A percentile compares a stretch with the other conserved stretches of the same genome.
Conservation (phyloP, 345 rosid species). For the Syzygium oleosum region DNA sequence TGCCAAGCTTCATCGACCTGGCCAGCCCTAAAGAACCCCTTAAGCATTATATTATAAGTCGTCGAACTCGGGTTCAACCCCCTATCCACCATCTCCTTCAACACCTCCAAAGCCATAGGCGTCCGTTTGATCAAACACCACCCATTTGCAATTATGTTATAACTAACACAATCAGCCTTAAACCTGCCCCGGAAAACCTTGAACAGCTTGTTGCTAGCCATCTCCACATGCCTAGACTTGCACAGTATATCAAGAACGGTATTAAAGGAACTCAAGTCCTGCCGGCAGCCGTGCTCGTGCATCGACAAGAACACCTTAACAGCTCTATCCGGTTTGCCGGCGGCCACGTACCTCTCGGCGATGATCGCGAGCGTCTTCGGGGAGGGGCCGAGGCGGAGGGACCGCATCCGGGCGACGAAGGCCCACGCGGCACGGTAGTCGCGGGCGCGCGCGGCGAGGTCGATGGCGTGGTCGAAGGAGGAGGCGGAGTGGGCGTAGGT, state of each 20-base stretch:
- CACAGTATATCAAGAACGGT: conserved; percentile 77
- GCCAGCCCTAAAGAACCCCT: conserved; percentile 72
- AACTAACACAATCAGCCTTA: conserved; percentile 60
- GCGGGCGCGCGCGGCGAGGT: conserved; percentile 74
- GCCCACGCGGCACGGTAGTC: conserved; percentile 37
- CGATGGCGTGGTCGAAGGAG: conserved; percentile 80
- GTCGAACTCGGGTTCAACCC: conserved; percentile 57
- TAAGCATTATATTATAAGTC: conserved; percentile 66
- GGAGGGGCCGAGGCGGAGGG: conserved; percentile 56
- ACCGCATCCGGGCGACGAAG: conserved; percentile 58
- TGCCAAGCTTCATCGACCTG: conserved; percentile 76
- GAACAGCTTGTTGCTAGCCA: conserved; percentile 56
- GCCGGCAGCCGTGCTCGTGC: conserved; percentile 74
- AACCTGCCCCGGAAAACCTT: conserved; percentile 55
- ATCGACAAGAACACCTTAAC: conserved; percentile 65
- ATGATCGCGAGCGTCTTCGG: conserved; percentile 66
- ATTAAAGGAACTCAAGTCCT: conserved; percentile 70
- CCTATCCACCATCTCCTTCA: conserved; percentile 77
- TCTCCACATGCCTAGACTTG: conserved; percentile 62
- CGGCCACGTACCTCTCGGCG: conserved; percentile 60
- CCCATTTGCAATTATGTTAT: conserved; percentile 75
- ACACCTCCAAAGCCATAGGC: conserved; percentile 59
- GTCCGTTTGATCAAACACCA: conserved; percentile 90
- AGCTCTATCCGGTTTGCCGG: conserved; percentile 72
- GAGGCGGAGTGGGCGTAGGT: conserved; percentile 41